Conservation (phyloP, 345 rosid genomes). For the Angophora floribunda region DNA sequence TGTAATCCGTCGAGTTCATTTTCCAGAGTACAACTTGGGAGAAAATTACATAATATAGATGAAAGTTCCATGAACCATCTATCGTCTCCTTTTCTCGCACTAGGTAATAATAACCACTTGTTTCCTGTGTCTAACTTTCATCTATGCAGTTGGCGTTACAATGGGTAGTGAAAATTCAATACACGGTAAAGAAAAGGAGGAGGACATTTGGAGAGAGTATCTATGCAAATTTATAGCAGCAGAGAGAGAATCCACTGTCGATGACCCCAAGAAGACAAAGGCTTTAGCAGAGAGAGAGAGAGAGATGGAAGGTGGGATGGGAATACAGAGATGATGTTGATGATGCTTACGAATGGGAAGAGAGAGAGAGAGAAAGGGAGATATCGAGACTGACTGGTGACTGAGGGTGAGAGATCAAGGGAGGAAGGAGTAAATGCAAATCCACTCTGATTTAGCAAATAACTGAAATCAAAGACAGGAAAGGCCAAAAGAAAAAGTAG, state of each 20-base stretch:
- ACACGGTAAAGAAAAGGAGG: background rate
- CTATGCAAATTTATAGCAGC: background rate
- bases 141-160: background rate
- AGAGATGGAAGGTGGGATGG: background rate
- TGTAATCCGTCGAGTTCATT: background rate
- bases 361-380: background rate
- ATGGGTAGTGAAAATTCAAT: background rate
- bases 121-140: background rate
- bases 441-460: background rate
- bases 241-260: background rate
- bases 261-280: background rate
- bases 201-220: background rate
- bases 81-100: background rate
- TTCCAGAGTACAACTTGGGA: background rate
- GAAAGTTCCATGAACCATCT: background rate
- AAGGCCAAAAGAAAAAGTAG: background rate
- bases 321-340: background rate
- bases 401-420: background rate
- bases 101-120: background rate
- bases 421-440: constrained; percentile 1
- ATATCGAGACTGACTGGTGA: background rate
- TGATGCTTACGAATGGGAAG: background rate
- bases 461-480: background rate
- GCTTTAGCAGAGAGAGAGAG: background rate
- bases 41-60: background rate